These are phyloP conservation scores for Nothophoma quercina DNA, from an alignment of 2,329 filamentous ascomycete species.

Conservation along the genomic window DNA sequence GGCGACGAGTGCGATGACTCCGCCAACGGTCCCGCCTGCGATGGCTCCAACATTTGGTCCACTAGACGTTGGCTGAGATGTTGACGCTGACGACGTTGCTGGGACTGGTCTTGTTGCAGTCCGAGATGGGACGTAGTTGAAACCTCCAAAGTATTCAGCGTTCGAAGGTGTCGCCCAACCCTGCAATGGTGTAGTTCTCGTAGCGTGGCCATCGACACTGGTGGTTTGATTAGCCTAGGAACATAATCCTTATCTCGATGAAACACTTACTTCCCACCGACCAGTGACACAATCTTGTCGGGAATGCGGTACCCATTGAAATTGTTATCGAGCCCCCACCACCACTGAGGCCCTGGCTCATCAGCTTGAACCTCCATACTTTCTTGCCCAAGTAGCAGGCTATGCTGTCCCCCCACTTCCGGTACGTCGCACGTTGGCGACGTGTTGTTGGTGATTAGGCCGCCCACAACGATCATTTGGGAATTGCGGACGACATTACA, in stretches of 20 bases:
- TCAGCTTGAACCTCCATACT: no score
- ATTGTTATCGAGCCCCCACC: slow-evolving; percentile 27
- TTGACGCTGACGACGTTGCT: no score
- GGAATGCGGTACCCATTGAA: slow-evolving; percentile 41
- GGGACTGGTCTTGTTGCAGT: slow-evolving; percentile 57
- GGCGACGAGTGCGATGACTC: no score
- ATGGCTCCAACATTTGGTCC: no score
- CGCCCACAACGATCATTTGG: slow-evolving; percentile 69
- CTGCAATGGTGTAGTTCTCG: slow-evolving; percentile 56
- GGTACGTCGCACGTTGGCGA: slow-evolving; percentile 59
- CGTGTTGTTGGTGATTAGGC: slow-evolving; percentile 57
- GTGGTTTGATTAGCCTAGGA: slow-evolving; percentile 18
- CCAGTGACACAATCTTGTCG: slow-evolving; percentile 58
- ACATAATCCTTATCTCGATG: background rate
- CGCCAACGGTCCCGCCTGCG: no score
- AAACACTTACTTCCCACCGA: slow-evolving; percentile 44
- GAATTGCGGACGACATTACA: slow-evolving; percentile 63
- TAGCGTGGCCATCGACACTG: slow-evolving; percentile 58
- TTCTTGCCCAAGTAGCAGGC: slow-evolving; percentile 59
- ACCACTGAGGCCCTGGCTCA: slow-evolving; percentile 35
- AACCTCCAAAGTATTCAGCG: no score
- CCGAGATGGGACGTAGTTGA: slow-evolving; percentile 52
- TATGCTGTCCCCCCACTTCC: slow-evolving; percentile 61
- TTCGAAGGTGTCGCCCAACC: slow-evolving; percentile 58
- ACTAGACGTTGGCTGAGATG: no score